Conservation (phyloP, 805 yeast genomes). For the Candida tallmaniae region DNA sequence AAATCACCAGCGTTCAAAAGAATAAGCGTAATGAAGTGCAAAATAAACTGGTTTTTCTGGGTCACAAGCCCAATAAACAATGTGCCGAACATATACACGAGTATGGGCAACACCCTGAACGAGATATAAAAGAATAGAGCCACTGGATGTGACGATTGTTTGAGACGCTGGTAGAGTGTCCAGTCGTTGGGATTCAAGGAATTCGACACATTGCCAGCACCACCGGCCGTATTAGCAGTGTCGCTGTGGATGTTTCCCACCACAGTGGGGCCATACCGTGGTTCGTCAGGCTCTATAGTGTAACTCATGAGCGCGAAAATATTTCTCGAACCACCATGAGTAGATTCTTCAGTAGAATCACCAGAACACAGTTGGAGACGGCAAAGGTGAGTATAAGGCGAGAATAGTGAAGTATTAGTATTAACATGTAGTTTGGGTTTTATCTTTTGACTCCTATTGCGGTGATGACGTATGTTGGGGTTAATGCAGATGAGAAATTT, state of each 20-base stretch:
- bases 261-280: slow-evolving; percentile 19
- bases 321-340: slow-evolving; percentile 13
- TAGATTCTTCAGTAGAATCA: slow-evolving; percentile 31
- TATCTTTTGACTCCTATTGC: slow-evolving; percentile 81
- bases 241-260: background rate
- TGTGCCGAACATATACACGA: slow-evolving; percentile 67
- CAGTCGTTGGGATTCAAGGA: slow-evolving; percentile 13
- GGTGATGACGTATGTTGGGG: slow-evolving; percentile 92
- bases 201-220: too few relatives aligned
- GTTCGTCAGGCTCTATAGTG: slow-evolving; percentile 4
- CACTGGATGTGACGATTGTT: slow-evolving; percentile 79
- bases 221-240: background rate
- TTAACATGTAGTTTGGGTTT: slow-evolving; percentile 58
- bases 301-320: background rate
- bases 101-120: slow-evolving; percentile 59
- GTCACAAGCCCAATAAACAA: slow-evolving; percentile 49
- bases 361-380: slow-evolving; percentile 42
- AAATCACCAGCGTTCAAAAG: slow-evolving; percentile 83
- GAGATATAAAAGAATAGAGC: slow-evolving; percentile 63
- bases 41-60: slow-evolving; percentile 49
- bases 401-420: too few relatives aligned
- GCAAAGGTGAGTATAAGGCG: slow-evolving; percentile 40
- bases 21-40: slow-evolving; percentile 75
- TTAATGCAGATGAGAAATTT: slow-evolving; percentile 82
- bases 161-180: slow-evolving; percentile 26